Evolutionary conservation across 768 basidiomycete species (phyloP).

Genomic region (Myochromella boudieri): DNA sequence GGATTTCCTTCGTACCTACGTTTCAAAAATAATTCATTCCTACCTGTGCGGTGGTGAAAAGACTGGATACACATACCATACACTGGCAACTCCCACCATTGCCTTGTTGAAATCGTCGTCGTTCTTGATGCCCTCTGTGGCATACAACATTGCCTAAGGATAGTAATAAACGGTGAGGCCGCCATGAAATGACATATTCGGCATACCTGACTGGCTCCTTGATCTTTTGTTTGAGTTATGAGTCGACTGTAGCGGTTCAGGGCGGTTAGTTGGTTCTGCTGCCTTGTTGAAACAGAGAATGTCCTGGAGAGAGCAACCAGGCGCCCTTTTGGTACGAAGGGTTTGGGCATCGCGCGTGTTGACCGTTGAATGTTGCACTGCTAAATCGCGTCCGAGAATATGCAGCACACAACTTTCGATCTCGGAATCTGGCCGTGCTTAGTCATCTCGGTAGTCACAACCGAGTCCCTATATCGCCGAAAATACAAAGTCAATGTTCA

Average conservation of each 20-base stretch:
- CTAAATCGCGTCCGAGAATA: neutral
- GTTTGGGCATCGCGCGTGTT: slow-evolving; percentile 21
- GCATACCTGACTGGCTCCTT: slow-evolving; percentile 88
- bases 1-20: slow-evolving; percentile 98
- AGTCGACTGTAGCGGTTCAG: slow-evolving; percentile 75
- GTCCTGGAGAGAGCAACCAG: slow-evolving; percentile 31
- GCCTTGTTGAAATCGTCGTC: slow-evolving; percentile 91
- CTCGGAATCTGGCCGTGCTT: slow-evolving; percentile 9
- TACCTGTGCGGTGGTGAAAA: slow-evolving; percentile 4
- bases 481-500: too few relatives aligned
- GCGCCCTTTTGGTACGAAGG: slow-evolving; percentile 20
- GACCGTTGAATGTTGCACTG: neutral
- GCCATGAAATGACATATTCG: slow-evolving; percentile 7
- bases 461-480: slow-evolving; percentile 13
- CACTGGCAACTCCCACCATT: slow-evolving; percentile 96
- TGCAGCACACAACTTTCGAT: neutral
- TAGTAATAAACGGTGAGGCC: neutral
- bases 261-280: slow-evolving; percentile 35
- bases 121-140: slow-evolving; percentile 85
- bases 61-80: slow-evolving; percentile 74
- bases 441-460: slow-evolving; percentile 17
- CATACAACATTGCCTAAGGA: slow-evolving; percentile 92
- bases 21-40: slow-evolving; percentile 14
- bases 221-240: slow-evolving; percentile 90
- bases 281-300: slow-evolving; percentile 38